Evolutionary conservation across 2,329 filamentous ascomycete species (phyloP), one percentile per base, ranked within the genome.

Genomic region (Pseudopyricularia javanii): DNA sequence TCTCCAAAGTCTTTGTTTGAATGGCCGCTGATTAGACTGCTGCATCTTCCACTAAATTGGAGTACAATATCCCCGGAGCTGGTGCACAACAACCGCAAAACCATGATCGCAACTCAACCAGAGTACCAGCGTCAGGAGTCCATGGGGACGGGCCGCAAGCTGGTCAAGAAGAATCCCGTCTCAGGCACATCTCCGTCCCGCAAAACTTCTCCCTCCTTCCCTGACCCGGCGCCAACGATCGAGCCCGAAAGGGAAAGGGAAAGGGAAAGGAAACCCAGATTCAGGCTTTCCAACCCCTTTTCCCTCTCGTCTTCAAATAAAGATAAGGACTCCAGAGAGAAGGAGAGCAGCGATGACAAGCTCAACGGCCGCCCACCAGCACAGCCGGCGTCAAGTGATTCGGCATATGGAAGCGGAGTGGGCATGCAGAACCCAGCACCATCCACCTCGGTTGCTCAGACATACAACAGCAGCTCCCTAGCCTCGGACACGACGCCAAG

Each of bases 271-370:
- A 50, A 50, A 24, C 22, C 49, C 20, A 34, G 24, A 3, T 50
- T 50, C 24, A 24, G 49, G 22, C 49, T 50, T 5, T 50, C 49
- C 22, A 50, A 50, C 22, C 49, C 49, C 2, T 50, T 50, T 37
- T 50, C 49, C 12, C 33, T 45, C 22, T 45, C 40, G 6, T 45
- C 40, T 11, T 45, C 40, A 1, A 45, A 9, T 11, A 45, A 45
- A 12, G 40, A 45, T 11, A 45, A 35, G 33, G 33, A 35, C n/a
- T n/a, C n/a, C 20, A 17, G 32, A 28, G 33, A 33, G 17, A 7
- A 50, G 33, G 49, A 50, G 20, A 37, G 35, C 7, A 14, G 15
- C 20, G 12, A 50, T 11, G 49, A 26, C 32, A n/a, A 15, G 20
- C 14, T 17, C 14, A 26, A 24, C 22, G 24, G 15, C 33, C 14